Evolutionary conservation across 73 alveolate genomes (phyloP).

Genomic region (Paramecium sonneborni): DNA sequence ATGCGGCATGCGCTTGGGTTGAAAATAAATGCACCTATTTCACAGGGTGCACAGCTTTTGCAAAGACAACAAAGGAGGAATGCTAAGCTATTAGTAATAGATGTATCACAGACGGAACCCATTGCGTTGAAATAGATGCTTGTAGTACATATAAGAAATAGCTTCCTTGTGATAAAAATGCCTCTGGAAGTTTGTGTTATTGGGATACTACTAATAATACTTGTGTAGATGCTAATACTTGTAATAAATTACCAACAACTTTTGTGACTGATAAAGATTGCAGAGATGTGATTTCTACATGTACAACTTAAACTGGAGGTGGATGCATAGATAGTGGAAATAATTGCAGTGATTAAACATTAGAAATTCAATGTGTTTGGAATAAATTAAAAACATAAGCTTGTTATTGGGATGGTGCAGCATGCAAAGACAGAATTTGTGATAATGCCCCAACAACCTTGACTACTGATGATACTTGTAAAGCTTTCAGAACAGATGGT

Average conservation of each 20-base stretch:
- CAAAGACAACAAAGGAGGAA: neutral
- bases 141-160: neutral
- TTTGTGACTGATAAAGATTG: neutral
- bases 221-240: neutral
- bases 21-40: neutral
- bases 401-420: neutral
- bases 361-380: neutral
- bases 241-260: neutral
- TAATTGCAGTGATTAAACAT: neutral
- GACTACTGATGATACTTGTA: neutral
- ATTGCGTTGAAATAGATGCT: neutral
- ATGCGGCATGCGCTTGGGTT: neutral
- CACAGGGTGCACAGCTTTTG: slow-evolving; percentile 26
- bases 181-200: neutral
- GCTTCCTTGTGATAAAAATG: neutral
- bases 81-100: neutral
- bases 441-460: slow-evolving; percentile 4
- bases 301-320: neutral
- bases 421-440: neutral
- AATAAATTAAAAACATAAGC: neutral
- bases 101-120: neutral
- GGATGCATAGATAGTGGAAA: neutral
- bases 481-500: neutral
- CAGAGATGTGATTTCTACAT: neutral
- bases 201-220: neutral